Base-by-base conservation (phyloP, 2,329 filamentous ascomycete genomes). In the Boeremia lycopersici region DNA sequence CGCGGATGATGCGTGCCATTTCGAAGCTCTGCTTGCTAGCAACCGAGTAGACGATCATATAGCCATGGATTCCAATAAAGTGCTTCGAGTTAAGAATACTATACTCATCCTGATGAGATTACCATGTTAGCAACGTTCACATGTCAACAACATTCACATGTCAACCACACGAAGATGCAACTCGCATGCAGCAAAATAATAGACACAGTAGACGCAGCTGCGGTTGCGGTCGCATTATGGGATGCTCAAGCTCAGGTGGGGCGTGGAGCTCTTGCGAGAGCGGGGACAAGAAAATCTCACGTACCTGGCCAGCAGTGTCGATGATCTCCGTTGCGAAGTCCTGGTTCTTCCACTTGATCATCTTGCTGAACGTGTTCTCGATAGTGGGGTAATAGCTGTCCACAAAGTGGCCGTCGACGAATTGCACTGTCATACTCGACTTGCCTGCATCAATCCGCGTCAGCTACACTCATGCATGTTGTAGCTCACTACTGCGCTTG, bases 301-400 rank as follows among this genome's bases (percentile, higher is more conserved):
- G 71, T 82, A 92, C 89, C 83, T 96, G 93, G 57, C 95, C 95
- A 48, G 95, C 95, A 26, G 95, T 99, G 75, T 99, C 95, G 75
- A 99, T 95, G 70, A 99, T 98, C 79, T 99, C 95, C 11, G 93
- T 96, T 46, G 90, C 87, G 77, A 88, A 99, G 63, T 98, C 95
- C 76, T 97, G 91, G 45, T 90, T 89, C 77, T 95, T 96, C 77
- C 90, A 89, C 68, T 91, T 89, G 75, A 99, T 96, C 65, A 92
- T 88, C 76, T 96, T 96, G 81, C 89, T 96, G 76, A 99, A 99
- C 2, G 93, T 98, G 77, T 98, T 99, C 77, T 99, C 95, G 71
- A 99, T 98, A 35, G 95, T 99, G 31, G 95, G 95, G 76, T 99
- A 99, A 79, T 99, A 99, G 77, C 90, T 96, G 77, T 99, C 95